Percentiles rank a stretch among this genome's conserved stretches.
Conservation (phyloP, 805 yeast genomes). For the Starmerella floricola region DNA sequence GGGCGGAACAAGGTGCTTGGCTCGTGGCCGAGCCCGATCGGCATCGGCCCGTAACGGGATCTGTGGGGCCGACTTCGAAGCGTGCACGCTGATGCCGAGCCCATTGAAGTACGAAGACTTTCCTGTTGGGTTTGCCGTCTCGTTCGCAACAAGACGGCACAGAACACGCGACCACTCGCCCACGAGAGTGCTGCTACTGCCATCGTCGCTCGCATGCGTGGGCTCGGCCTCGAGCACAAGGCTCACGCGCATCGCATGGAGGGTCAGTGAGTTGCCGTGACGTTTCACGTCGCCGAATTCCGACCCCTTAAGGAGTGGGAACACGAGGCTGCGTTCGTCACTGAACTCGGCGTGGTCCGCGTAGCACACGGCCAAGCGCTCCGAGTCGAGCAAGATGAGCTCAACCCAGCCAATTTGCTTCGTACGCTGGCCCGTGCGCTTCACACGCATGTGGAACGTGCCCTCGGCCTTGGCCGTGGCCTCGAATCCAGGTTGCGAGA, state of each 20-base stretch:
- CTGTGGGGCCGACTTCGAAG: background rate
- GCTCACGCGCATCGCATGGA: slow-evolving; percentile 10
- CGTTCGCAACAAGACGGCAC: slow-evolving; percentile 9
- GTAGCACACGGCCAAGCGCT: slow-evolving; percentile 15
- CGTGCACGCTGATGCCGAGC: slow-evolving; percentile 13
- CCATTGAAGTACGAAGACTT: slow-evolving; percentile 7
- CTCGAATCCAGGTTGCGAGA: slow-evolving; percentile 2
- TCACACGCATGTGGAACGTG: slow-evolving; percentile 14
- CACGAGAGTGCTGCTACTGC: slow-evolving; percentile 1
- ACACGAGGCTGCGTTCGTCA: slow-evolving; percentile 7
- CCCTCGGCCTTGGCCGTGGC: slow-evolving; percentile 4
- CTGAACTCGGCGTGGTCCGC: background rate
- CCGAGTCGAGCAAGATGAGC: slow-evolving; percentile 12
- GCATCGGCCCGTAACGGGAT: background rate
- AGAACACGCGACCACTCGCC: slow-evolving; percentile 19
- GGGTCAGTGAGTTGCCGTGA: slow-evolving; percentile 17
- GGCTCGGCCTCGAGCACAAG: slow-evolving; percentile 13
- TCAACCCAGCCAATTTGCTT: slow-evolving; percentile 15
- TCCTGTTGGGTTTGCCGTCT: background rate
- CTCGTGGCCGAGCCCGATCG: background rate
- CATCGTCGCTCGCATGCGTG: slow-evolving; percentile 1
- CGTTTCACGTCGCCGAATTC: slow-evolving; percentile 18
- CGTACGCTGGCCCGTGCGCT: slow-evolving; percentile 13
- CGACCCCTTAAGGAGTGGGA: slow-evolving; percentile 15
- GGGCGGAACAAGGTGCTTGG: slow-evolving; percentile 1